These are phyloP conservation scores for Fusarium gaditjirri DNA, from an alignment of 2,329 filamentous ascomycete species.

Conservation along the genomic window DNA sequence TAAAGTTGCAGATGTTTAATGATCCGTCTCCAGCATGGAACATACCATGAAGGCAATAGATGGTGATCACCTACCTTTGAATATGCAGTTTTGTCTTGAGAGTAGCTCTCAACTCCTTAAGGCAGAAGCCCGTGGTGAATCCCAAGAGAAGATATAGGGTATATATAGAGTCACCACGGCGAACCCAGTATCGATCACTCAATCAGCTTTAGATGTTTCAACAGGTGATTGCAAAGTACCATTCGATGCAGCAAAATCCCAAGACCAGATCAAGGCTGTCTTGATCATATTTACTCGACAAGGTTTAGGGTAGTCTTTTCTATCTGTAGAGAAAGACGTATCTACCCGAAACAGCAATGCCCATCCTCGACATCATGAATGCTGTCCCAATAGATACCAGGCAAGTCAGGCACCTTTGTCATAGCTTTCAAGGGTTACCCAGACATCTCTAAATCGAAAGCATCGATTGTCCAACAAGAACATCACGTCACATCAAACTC, in stretches of 20 bases:
- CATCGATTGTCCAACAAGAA: neutral
- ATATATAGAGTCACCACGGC: rapidly evolving
- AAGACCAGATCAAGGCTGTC: neutral
- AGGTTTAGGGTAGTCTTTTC: neutral
- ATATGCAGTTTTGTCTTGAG: neutral
- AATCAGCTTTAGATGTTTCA: neutral
- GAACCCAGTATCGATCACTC: neutral
- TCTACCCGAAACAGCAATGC: neutral
- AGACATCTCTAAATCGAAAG: neutral
- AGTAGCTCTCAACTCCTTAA: neutral
- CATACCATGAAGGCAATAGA: no score
- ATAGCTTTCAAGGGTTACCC: neutral
- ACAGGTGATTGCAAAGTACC: rapidly evolving
- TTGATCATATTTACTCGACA: neutral
- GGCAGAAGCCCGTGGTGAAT: neutral
- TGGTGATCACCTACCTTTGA: neutral
- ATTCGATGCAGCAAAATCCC: rapidly evolving
- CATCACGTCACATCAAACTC: neutral
- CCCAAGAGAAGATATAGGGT: neutral
- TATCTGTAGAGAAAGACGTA: neutral
- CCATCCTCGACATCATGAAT: no score
- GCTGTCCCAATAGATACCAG: no score
- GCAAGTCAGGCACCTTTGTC: rapidly evolving
- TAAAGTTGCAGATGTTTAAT: neutral
- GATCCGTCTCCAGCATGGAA: neutral